Base-by-base conservation (phyloP, 768 basidiomycete species). In the Lentinula edodes region DNA sequence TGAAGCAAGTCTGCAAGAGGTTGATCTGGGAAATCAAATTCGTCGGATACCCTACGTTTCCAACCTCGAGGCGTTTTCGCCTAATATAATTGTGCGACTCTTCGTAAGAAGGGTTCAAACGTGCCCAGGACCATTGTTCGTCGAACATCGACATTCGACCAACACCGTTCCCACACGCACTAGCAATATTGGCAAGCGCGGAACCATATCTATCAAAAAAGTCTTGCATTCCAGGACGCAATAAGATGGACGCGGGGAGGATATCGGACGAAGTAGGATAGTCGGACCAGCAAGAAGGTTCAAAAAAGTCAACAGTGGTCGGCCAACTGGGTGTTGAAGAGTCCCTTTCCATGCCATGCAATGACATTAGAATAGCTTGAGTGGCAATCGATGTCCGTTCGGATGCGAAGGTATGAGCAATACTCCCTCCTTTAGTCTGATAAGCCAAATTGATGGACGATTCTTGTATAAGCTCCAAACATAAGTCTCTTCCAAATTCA, bases 111-210 rank as follows among this genome's bases (percentile, higher is more conserved):
- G 80, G 78, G 64, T 80, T 82, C 53, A 87, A 72, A 51, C 86
- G 84, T 18, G 83, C 78, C 56, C 82, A 77, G 0, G 84, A 81
- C 88, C 89, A 93, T 66, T 92, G 89, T 7, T 95, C 90, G 61
- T 97, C 94, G 60, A 93, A 87, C 35, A 95, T 77, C 15, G 88
- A 86, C 87, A 95, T 90, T 41, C 78, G 74, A 1, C 90, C 90
- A 6, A 92, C 83, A 4, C 80, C 70, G 60, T 85, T 83, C 67
- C 82, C 82, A 67, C 87, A 91, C 6, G 82, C 66, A 4, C 74
- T 74, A 0, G 87, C 83, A 50, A 95, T 80, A 43, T 74, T 73
- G 12, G 79, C 81, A 2, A 93, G 73, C 1, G 82, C 78, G 0
- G 81, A 74, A 13, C 84, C 83, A 64, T 81, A 83, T 20, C 86